These are phyloP conservation scores for Meripilus lineatus DNA, from an alignment of 1,284 basidiomycete species.

Conservation along the genomic window DNA sequence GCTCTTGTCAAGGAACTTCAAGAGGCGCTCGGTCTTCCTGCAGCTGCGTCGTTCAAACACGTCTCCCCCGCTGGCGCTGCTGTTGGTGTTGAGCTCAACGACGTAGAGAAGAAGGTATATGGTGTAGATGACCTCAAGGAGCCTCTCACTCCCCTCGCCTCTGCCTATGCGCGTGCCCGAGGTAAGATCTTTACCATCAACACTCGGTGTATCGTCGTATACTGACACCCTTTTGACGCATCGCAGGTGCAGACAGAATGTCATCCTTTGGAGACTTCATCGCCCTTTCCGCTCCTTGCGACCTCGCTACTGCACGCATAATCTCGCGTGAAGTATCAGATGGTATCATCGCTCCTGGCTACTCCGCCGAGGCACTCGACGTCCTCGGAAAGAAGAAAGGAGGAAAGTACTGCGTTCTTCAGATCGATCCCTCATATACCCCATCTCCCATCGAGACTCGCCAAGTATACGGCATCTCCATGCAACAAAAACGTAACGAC, in stretches of 20 bases:
- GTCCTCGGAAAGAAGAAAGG: slow-evolving; percentile 95
- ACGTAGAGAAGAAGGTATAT: slow-evolving; percentile 91
- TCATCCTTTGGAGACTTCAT: slow-evolving; percentile 99
- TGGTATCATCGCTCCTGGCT: slow-evolving; percentile 96
- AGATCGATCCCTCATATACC: slow-evolving; percentile 84
- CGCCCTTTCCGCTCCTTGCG: slow-evolving; percentile 89
- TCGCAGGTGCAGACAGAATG: slow-evolving; percentile 92
- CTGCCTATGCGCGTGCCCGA: slow-evolving; percentile 94
- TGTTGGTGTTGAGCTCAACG: slow-evolving; percentile 81
- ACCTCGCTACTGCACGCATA: slow-evolving; percentile 91
- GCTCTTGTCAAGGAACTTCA: slow-evolving; percentile 95
- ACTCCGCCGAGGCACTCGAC: slow-evolving; percentile 84
- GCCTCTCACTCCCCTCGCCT: slow-evolving; percentile 83
- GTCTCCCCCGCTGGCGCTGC: slow-evolving; percentile 98
- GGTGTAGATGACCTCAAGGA: slow-evolving; percentile 95
- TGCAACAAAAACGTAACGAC: slow-evolving; percentile 93
- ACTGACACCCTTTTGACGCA: slow-evolving; percentile 4
- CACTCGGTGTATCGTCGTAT: neutral
- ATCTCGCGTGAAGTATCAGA: slow-evolving; percentile 98
- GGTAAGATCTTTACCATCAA: slow-evolving; percentile 52
- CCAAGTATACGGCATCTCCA: slow-evolving; percentile 90
- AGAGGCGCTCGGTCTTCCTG: slow-evolving; percentile 81
- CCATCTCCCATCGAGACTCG: slow-evolving; percentile 85
- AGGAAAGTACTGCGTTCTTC: slow-evolving; percentile 97
- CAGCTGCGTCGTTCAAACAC: slow-evolving; percentile 99